Base-by-base conservation (phyloP, 345 rosid genomes). In the Brassica napus region DNA sequence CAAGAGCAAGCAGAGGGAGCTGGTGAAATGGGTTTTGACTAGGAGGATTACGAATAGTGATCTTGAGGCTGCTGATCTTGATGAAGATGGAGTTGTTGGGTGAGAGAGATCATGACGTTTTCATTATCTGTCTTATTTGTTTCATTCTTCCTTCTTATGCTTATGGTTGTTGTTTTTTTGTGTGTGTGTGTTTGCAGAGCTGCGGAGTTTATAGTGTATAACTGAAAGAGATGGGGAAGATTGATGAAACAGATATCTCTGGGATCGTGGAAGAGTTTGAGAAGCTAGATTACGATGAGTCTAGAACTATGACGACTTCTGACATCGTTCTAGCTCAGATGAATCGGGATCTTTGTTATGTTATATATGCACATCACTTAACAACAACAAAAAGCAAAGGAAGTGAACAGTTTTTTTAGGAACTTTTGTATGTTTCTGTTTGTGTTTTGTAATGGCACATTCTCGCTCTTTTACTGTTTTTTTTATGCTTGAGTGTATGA, bases 191-290 rank as follows among this genome's bases (percentile, higher is more conserved):
- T 31, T 31, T 31, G 32, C 72, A 82, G 82, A 63, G 84, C 86
- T 80, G 87, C 89, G 8, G 98, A 89, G 82, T 91, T 88, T 74
- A 52, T 89, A 11, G 1, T 91, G 23, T 87, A 84, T 63, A 92
- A 92, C 98, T 92, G 7, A 90, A 88, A 82, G 97, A 94, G 83
- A 90, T 87, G 92, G 97, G 93, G 30, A 92, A 92, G 87, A 88
- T 94, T 32, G 87, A 75, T 79, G 87, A 88, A 82, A 91, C 89
- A 60, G 97, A 92, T 55, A 81, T 92, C 21, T 21, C 85, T 4
- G 75, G 69, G 9, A 77, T 88, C 66, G 72, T 89, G 89, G 84
- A 92, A 54, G 96, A 90, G 85, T 87, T 92, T 42, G 87, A 94
- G 82, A 88, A 88, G 7, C 92, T 88, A 28, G 93, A 90, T 69